These are phyloP conservation scores for Epichloe typhina DNA, from an alignment of 2,329 filamentous ascomycete genomes.

Conservation along the genomic window DNA sequence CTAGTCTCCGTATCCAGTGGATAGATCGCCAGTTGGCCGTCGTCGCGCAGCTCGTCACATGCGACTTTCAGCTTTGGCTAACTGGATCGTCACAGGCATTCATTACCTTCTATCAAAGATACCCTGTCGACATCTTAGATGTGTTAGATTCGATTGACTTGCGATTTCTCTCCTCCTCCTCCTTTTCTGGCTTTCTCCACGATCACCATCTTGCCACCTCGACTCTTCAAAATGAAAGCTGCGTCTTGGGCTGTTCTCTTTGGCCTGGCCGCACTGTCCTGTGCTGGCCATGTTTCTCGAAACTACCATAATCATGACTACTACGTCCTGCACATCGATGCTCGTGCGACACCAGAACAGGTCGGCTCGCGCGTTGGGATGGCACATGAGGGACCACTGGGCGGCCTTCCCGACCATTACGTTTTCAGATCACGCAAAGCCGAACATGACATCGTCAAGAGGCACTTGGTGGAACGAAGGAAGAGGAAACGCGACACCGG, in stretches of 20 bases:
- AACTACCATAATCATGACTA: slow-evolving; percentile 78
- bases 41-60: neutral
- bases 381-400: slow-evolving; percentile 67
- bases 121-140: neutral
- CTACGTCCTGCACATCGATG: slow-evolving; percentile 76
- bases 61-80: neutral
- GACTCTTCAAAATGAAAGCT: slow-evolving; percentile 32
- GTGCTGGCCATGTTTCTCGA: slow-evolving; percentile 41
- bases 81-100: neutral
- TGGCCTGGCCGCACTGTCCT: slow-evolving; percentile 35
- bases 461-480: slow-evolving; percentile 38
- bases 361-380: slow-evolving; percentile 64
- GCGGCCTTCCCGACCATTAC: slow-evolving; percentile 68
- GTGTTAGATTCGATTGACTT: slow-evolving; percentile 1
- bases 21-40: neutral
- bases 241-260: slow-evolving; percentile 39
- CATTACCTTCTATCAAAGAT: neutral
- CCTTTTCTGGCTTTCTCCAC: neutral
- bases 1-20: neutral
- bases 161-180: neutral
- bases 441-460: slow-evolving; percentile 44
- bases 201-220: neutral
- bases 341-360: slow-evolving; percentile 48
- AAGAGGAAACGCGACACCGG: slow-evolving; percentile 47
- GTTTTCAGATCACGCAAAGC: slow-evolving; percentile 65